phyloP scores from a whole-genome alignment of 1,284 basidiomycete genomes.

The Pseudozyma pruni region DNA sequence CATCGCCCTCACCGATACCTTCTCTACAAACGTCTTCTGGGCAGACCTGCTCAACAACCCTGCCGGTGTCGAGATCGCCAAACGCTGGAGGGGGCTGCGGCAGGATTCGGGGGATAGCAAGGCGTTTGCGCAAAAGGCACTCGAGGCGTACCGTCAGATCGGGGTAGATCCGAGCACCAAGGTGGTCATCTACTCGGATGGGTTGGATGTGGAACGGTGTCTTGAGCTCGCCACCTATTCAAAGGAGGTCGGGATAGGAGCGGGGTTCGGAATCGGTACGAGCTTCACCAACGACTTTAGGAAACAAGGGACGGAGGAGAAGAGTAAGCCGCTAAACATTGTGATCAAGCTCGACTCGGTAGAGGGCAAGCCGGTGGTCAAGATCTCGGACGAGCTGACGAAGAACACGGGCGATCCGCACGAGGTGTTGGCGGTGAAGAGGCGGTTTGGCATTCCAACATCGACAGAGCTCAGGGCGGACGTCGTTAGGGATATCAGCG shows the following conservation, averaged over 20 bases:
- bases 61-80: constrained; percentile 54
- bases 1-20: constrained; percentile 67
- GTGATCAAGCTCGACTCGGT: constrained; percentile 65
- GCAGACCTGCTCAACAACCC: constrained; percentile 55
- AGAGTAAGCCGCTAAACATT: constrained; percentile 62
- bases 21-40: constrained; percentile 64
- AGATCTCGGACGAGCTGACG: constrained; percentile 66
- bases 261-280: constrained; percentile 63
- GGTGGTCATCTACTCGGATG: constrained; percentile 64
- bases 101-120: constrained; percentile 64
- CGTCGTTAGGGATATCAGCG: constrained; percentile 2
- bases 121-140: constrained; percentile 55
- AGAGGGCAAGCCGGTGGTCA: constrained; percentile 58
- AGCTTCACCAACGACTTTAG: constrained; percentile 61
- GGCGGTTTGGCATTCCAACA: constrained; percentile 38
- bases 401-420: constrained; percentile 65
- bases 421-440: constrained; percentile 49
- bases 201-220: constrained; percentile 56
- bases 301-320: not conserved
- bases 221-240: constrained; percentile 51
- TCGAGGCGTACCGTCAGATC: constrained; percentile 46
- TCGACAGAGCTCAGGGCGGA: not conserved
- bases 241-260: constrained; percentile 58
- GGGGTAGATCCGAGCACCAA: constrained; percentile 61
- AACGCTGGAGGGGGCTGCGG: constrained; percentile 61